A percentile compares a stretch with the other conserved stretches of the same genome.
These are phyloP conservation scores for Taiozyma sp. DNA, from an alignment of 1,139 yeast species.

Conservation along the genomic window DNA sequence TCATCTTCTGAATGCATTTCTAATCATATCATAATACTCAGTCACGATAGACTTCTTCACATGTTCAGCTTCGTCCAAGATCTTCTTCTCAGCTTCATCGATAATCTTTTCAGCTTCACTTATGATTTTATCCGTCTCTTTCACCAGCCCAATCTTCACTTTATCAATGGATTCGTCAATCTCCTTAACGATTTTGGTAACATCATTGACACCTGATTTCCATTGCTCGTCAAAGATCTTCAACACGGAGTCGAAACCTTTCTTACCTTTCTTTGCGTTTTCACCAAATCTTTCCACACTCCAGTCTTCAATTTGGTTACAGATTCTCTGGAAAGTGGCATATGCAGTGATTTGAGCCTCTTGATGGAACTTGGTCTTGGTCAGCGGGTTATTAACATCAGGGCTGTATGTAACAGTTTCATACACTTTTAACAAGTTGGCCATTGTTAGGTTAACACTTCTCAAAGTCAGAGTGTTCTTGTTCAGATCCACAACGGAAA, in stretches of 20 bases:
- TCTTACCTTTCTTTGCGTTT: slow-evolving; percentile 76
- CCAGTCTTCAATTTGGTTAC: slow-evolving; percentile 90
- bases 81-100: slow-evolving; percentile 8
- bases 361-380: slow-evolving; percentile 71
- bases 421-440: slow-evolving; percentile 67
- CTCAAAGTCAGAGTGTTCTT: slow-evolving; percentile 66
- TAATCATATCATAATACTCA: slow-evolving; percentile 26
- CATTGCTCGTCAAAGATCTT: slow-evolving; percentile 45
- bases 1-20: slow-evolving; percentile 26
- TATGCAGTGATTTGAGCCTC: slow-evolving; percentile 87
- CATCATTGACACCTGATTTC: slow-evolving; percentile 32
- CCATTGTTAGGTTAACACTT: slow-evolving; percentile 84
- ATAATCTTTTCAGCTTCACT: slow-evolving; percentile 8
- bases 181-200: slow-evolving; percentile 24
- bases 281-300: slow-evolving; percentile 82
- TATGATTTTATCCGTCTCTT: slow-evolving; percentile 18
- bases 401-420: slow-evolving; percentile 83
- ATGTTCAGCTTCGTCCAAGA: slow-evolving; percentile 4
- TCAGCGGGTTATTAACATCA: slow-evolving; percentile 44
- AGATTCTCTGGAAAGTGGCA: slow-evolving; percentile 59
- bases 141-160: slow-evolving; percentile 19
- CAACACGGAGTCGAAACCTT: slow-evolving; percentile 80
- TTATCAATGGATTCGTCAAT: slow-evolving; percentile 24
- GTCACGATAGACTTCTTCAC: slow-evolving; percentile 26
- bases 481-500: slow-evolving; percentile 73